Percentiles rank a stretch among this genome's conserved stretches.
These are phyloP conservation scores for Heritiera fomes DNA, from an alignment of 345 rosid genomes.

Conservation along the genomic window DNA sequence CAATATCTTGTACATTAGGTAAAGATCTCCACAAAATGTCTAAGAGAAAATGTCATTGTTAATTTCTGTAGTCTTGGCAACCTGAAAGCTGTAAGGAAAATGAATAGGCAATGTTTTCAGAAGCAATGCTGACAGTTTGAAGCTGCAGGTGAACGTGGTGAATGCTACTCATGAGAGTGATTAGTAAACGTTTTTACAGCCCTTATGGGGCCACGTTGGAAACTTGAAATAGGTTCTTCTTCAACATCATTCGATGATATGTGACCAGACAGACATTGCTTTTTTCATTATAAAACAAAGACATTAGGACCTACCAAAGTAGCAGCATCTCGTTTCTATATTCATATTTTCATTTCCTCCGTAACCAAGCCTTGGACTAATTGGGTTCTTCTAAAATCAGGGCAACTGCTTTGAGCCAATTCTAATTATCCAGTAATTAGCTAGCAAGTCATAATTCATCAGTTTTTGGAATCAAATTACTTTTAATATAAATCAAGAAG, in stretches of 20 bases:
- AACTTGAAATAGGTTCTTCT: constrained; percentile 1
- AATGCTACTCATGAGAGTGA: neutral
- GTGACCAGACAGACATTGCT: neutral
- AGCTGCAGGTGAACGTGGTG: constrained; percentile 5
- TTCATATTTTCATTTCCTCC: neutral
- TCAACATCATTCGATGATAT: neutral
- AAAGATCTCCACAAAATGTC: too few relatives aligned
- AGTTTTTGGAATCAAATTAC: neutral
- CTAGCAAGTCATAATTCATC: neutral
- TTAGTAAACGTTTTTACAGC: neutral
- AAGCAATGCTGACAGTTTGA: neutral
- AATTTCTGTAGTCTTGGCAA: neutral
- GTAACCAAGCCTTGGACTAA: neutral
- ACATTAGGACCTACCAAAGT: constrained; percentile 33
- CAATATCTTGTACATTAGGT: too few relatives aligned
- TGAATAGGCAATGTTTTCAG: neutral
- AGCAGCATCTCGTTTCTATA: constrained; percentile 7
- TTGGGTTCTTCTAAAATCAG: neutral
- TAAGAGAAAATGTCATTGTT: neutral
- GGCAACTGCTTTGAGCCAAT: neutral
- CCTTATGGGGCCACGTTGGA: neutral
- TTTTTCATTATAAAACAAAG: constrained; percentile 24
- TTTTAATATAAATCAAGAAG: too few relatives aligned
- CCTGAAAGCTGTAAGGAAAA: too few relatives aligned
- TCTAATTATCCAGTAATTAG: constrained; percentile 4